A percentile compares a stretch with the other conserved stretches of the same genome.
phyloP scores from a whole-genome alignment of 176 grass and related monocot species.

The Microstegium vimineum region DNA sequence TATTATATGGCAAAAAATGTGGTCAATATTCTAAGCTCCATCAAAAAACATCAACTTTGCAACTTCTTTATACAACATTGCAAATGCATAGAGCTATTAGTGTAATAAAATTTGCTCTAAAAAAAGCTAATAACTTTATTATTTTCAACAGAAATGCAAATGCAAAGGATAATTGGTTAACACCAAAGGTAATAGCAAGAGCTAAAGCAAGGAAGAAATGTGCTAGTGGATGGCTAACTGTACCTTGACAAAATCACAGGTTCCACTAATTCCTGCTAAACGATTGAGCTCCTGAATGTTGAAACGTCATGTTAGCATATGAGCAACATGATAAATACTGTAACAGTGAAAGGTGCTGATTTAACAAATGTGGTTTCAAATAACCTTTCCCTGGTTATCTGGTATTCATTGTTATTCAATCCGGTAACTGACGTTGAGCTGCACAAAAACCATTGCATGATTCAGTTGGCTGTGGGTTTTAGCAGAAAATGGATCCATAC shows the following conservation, averaged over 20 bases:
- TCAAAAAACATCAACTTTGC: neutral
- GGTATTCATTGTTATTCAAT: conserved; percentile 97
- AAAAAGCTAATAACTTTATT: neutral
- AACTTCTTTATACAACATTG: conserved; percentile 13
- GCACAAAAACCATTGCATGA: conserved; percentile 31
- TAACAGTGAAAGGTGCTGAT: neutral
- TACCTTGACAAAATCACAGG: conserved; percentile 94
- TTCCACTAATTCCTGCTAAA: conserved; percentile 58
- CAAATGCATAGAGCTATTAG: neutral
- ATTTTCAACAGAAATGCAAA: neutral
- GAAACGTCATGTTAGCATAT: conserved; percentile 28
- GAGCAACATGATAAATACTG: neutral
- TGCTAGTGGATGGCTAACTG: neutral
- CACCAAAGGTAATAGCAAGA: neutral
- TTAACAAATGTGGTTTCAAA: conserved; percentile 17
- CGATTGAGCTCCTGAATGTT: conserved; percentile 67
- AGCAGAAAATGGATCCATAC: neutral
- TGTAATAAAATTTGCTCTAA: neutral
- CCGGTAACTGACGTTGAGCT: conserved; percentile 88
- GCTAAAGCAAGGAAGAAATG: neutral
- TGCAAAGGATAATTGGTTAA: neutral
- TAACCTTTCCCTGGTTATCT: conserved; percentile 91
- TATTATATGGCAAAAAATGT: neutral
- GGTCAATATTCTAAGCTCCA: neutral
- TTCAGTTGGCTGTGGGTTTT: neutral